Evolutionary conservation across 1,284 basidiomycete genomes (phyloP), one percentile per base, ranked within the genome.

Genomic region (Vanrija pseudolonga): DNA sequence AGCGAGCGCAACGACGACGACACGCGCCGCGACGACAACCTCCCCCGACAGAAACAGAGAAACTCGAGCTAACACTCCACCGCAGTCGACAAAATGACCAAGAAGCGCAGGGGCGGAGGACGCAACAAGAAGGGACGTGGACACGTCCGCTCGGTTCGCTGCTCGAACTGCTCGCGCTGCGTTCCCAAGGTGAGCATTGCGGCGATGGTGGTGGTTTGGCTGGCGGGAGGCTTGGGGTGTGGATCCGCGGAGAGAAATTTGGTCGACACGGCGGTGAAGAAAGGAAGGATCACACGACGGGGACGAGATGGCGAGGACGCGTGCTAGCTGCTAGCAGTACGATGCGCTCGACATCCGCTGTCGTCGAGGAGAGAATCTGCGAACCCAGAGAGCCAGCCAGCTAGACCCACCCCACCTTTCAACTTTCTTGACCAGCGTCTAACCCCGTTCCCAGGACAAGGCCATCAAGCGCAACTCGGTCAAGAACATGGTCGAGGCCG

Each of bases 381-480:
- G 32, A 12, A 12, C 32, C 12, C 32, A 32, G 32, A 9, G 9
- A 32, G 32, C 32, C 32, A 32, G 32, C 32, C 32, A 8, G 12
- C 32, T 9, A 26, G 24, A 32, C 12, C 5, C 32, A 32, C n/a
- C n/a, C n/a, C n/a, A n/a, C n/a, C n/a, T n/a, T n/a, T n/a, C n/a
- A 32, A 15, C 12, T 12, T 12, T 12, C 32, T 32, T 32, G 32
- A 26, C 26, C 8, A 9, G 4, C 9, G 9, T 67, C 52, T 57
- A 50, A 53, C 44, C 53, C 9, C 12, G n/a, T 12, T 36, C 20
- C 56, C 77, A 83, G 85, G 96, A 98, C 84, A 99, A 97, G 86
- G 95, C 96, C 66, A 98, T 99, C 88, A 98, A 98, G 84, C 84
- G 95, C 60, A 97, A 97, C 86, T 97, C 94, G 52, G 94, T 98